A percentile compares a stretch with the other conserved stretches of the same genome.
Evolutionary conservation across 2,329 filamentous ascomycete genomes (phyloP).

Genomic region (Sarocladium brachiariae): DNA sequence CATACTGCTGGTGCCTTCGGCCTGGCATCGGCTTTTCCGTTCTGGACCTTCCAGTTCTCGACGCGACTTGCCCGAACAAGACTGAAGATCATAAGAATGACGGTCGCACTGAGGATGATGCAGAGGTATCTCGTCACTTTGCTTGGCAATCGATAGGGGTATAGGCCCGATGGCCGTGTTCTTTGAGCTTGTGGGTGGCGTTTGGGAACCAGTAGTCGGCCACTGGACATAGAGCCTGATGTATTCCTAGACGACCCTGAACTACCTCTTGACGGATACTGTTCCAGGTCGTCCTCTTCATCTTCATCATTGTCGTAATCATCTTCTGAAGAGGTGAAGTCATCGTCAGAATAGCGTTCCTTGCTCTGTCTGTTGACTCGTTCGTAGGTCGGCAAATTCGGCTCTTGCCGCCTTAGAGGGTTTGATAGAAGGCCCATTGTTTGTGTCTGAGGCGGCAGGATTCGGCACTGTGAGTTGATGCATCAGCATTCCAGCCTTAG

Average conservation of each 20-base stretch:
- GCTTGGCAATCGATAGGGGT: constrained; percentile 59
- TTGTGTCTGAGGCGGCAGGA: neutral
- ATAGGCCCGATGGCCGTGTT: constrained; percentile 19
- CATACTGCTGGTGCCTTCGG: constrained; percentile 62
- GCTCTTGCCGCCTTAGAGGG: constrained; percentile 39
- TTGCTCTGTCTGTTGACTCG: constrained; percentile 35
- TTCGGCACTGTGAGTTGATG: neutral
- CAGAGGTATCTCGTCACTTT: constrained; percentile 74
- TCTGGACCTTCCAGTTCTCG: constrained; percentile 57
- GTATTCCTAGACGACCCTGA: constrained; percentile 42
- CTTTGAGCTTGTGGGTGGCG: constrained; percentile 14
- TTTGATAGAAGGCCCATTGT: constrained; percentile 45
- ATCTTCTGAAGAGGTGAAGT: constrained; percentile 29
- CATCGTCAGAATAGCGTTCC: constrained; percentile 45
- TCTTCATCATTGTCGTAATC: constrained; percentile 10
- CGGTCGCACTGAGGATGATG: constrained; percentile 58
- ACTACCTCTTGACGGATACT: constrained; percentile 23
- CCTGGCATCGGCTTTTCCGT: constrained; percentile 36
- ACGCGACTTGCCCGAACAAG: constrained; percentile 67
- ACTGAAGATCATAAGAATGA: constrained; percentile 70
- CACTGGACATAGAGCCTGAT: constrained; percentile 36
- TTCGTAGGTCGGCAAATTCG: constrained; percentile 46
- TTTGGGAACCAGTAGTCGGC: constrained; percentile 36
- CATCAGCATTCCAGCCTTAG: constrained; percentile 7
- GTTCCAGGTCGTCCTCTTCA: constrained; percentile 34